These are phyloP conservation scores for Pleurotus cornucopiae DNA, from an alignment of 768 basidiomycete genomes.

Conservation along the genomic window DNA sequence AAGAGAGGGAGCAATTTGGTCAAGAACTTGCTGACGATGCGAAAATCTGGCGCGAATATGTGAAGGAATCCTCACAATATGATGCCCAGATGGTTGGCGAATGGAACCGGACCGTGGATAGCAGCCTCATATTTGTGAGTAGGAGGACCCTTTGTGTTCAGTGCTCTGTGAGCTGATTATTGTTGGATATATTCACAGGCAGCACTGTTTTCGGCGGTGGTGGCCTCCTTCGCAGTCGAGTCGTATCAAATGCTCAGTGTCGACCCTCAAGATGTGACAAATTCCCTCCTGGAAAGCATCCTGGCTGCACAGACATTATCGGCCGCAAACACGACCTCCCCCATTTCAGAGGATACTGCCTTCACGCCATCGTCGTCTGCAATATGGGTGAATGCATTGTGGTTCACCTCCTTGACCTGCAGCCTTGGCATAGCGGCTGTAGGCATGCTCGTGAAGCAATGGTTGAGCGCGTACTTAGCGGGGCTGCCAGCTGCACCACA, in stretches of 20 bases:
- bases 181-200: slow-evolving; percentile 5
- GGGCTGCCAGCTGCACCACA: slow-evolving; percentile 11
- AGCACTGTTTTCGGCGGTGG: slow-evolving; percentile 15
- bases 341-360: neutral
- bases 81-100: slow-evolving; percentile 3
- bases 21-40: slow-evolving; percentile 10
- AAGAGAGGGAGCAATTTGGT: neutral
- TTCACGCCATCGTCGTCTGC: slow-evolving; percentile 10
- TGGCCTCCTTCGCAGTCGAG: slow-evolving; percentile 13
- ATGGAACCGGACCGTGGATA: slow-evolving; percentile 15
- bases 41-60: slow-evolving; percentile 10
- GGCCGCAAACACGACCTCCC: neutral
- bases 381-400: slow-evolving; percentile 17
- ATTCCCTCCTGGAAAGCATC: slow-evolving; percentile 11
- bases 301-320: neutral
- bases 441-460: slow-evolving; percentile 17
- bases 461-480: slow-evolving; percentile 11
- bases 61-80: slow-evolving; percentile 7
- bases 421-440: slow-evolving; percentile 13
- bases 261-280: slow-evolving; percentile 13
- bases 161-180: neutral
- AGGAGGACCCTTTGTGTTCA: neutral
- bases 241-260: slow-evolving; percentile 9
- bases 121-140: slow-evolving; percentile 14
- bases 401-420: slow-evolving; percentile 14